A percentile compares a stretch with the other conserved stretches of the same genome.
Conservation (phyloP, 2,329 filamentous ascomycete genomes). For the Rhinocladiella mackenziei region DNA sequence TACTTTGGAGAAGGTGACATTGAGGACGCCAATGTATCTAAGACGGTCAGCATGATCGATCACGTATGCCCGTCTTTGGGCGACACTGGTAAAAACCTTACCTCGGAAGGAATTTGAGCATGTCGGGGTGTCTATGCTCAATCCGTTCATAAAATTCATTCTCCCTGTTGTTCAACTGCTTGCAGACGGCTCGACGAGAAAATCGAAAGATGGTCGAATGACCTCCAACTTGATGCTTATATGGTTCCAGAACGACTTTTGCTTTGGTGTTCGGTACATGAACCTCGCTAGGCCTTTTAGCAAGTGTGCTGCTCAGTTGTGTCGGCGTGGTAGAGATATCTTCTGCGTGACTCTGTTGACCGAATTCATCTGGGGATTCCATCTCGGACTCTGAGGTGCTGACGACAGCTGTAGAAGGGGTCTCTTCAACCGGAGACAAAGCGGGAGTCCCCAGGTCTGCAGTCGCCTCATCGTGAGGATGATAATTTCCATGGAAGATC, state of each 20-base stretch:
- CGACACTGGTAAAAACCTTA: constrained; percentile 28
- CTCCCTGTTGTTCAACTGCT: constrained; percentile 95
- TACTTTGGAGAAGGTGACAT: constrained; percentile 88
- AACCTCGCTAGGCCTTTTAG: constrained; percentile 27
- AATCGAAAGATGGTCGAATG: constrained; percentile 97
- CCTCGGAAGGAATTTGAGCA: constrained; percentile 86
- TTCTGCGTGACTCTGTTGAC: constrained; percentile 52
- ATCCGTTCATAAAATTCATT: constrained; percentile 99
- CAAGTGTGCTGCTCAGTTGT: constrained; percentile 35
- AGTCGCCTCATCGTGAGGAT: constrained; percentile 21
- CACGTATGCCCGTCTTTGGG: background rate
- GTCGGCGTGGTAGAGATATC: constrained; percentile 50
- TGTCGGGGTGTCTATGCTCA: constrained; percentile 81
- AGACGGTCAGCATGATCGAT: background rate
- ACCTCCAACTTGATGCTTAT: constrained; percentile 94
- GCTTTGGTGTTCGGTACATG: constrained; percentile 58
- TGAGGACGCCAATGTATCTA: constrained; percentile 86
- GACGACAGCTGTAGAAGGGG: constrained; percentile 5
- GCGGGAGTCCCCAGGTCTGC: constrained; percentile 13
- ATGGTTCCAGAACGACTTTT: constrained; percentile 93
- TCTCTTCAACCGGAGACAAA: constrained; percentile 22
- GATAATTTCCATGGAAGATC: constrained; percentile 55
- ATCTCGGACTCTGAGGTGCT: constrained; percentile 46
- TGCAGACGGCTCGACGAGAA: constrained; percentile 90
- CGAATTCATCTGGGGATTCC: constrained; percentile 42